Evolutionary conservation across 805 yeast species (phyloP), one percentile per base, ranked within the genome.

Genomic region (Nakazawaea sp.): DNA sequence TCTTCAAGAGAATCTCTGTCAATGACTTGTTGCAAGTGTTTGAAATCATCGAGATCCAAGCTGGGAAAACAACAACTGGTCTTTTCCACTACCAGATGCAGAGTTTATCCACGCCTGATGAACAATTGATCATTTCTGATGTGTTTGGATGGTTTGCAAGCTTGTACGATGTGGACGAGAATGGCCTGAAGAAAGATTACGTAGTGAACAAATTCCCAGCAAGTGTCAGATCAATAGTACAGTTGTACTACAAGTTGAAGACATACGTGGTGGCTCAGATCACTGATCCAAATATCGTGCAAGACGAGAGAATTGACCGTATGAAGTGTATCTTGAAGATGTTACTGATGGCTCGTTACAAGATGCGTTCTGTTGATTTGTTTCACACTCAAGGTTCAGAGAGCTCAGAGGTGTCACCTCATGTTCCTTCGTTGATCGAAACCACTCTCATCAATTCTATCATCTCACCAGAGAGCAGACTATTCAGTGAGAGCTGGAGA

Each of bases 371-470:
- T 13, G 56, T 70, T 18, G 74, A 70, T 33, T 49, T 78, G 27
- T 73, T 73, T 44, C 54, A 53, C 10, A 13, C 17, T 4, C 27
- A 16, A 8, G 41, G 23, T 19, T 29, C 27, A 3, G 39, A 40
- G 8, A 36, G 29, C 1, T 61, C 60, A 37, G 70, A 68, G 28
- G 48, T 62, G 2, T 63, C 71, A 2, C 68, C 77, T 6, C 70
- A 64, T 44, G 70, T 89, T 15, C 96, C 97, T 4, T 82, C 95
- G 1, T 81, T 88, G 53, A 67, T 90, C 38, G 97, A 90, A 55
- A 68, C 88, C 3, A 85, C 92, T 11, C 63, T 89, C 25, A 65
- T 73, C 0, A 75, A 82, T 46, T 86, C 88, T 1, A 70, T 89
- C 13, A 63, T 85, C 23, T 68, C 90, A 1, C 96, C 96, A 0